Conservation (phyloP, 352 stramenopile species). For the Pythium monospermum region DNA sequence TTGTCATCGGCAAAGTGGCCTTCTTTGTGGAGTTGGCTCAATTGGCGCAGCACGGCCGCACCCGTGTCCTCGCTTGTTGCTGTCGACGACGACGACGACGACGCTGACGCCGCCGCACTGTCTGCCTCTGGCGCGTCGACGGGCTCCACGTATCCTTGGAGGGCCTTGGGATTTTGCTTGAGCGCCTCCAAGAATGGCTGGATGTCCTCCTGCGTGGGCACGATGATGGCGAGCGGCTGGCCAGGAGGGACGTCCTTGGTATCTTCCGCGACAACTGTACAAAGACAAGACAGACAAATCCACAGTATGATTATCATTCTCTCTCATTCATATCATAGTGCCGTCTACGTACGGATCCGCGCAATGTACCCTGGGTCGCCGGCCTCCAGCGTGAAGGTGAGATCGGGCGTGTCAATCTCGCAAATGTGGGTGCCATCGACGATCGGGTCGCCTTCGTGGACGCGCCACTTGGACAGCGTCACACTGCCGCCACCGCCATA, state of each 20-base stretch:
- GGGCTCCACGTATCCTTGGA: conserved; percentile 48
- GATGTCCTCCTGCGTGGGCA: conserved; percentile 56
- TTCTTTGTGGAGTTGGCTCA: conserved; percentile 81
- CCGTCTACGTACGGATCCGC: conserved; percentile 46
- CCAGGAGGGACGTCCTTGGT: conserved; percentile 47
- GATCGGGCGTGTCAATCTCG: conserved; percentile 85
- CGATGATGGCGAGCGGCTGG: conserved; percentile 75
- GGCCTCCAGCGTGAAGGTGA: conserved; percentile 73
- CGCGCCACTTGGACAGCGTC: conserved; percentile 77
- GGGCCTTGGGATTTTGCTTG: conserved; percentile 43
- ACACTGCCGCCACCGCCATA: conserved; percentile 40
- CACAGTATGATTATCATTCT: too few relatives aligned
- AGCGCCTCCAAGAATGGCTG: conserved; percentile 55
- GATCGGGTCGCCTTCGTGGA: conserved; percentile 55
- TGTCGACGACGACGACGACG: background rate
- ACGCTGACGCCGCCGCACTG: background rate
- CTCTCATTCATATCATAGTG: too few relatives aligned
- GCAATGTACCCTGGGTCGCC: conserved; percentile 79
- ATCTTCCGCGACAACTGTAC: conserved; percentile 58
- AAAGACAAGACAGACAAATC: too few relatives aligned
- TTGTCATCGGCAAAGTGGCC: conserved; percentile 61
- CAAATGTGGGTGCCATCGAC: conserved; percentile 70
- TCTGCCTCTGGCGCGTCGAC: background rate
- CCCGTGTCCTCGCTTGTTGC: conserved; percentile 17
- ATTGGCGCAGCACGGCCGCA: conserved; percentile 65